Conservation (phyloP, 495 filamentous ascomycete species). For the Penicillium coprophilum region DNA sequence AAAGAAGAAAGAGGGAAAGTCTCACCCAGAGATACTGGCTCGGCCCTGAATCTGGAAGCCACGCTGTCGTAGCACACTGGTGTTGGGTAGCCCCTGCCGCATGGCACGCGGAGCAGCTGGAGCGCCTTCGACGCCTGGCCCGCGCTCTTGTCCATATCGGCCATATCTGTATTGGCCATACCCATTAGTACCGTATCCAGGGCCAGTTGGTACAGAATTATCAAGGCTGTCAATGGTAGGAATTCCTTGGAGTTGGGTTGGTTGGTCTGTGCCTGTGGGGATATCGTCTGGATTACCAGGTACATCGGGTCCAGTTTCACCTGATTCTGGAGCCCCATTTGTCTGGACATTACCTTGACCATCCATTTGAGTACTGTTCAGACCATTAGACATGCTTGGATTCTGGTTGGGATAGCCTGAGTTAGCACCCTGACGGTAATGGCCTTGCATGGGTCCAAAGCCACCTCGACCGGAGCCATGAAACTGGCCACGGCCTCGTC, state of each 20-base stretch:
- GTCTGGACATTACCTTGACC: slow-evolving; percentile 9
- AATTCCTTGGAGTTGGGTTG: slow-evolving; percentile 42
- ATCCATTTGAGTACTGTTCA: background rate
- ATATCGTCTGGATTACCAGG: slow-evolving; percentile 17
- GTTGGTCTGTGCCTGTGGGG: slow-evolving; percentile 16
- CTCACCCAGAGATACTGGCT: slow-evolving; percentile 40
- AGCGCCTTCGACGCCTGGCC: slow-evolving; percentile 70
- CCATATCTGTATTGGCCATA: slow-evolving; percentile 30
- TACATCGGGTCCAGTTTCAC: slow-evolving; percentile 20
- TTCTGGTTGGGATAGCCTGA: slow-evolving; percentile 35
- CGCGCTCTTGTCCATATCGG: slow-evolving; percentile 45
- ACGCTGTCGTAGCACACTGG: slow-evolving; percentile 56
- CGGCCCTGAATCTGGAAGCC: slow-evolving; percentile 34
- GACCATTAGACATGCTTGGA: slow-evolving; percentile 13
- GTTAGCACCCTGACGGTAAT: slow-evolving; percentile 40
- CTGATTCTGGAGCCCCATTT: slow-evolving; percentile 6
- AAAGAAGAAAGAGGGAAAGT: background rate
- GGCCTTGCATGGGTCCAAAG: slow-evolving; percentile 40
- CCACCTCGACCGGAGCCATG: slow-evolving; percentile 56
- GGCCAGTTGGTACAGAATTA: slow-evolving; percentile 23
- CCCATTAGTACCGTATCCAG: slow-evolving; percentile 21
- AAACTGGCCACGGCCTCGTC: slow-evolving; percentile 62
- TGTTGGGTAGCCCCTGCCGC: slow-evolving; percentile 80
- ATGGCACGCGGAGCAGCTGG: slow-evolving; percentile 93
- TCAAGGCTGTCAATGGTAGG: slow-evolving; percentile 49